phyloP scores from a whole-genome alignment of 371 early-diverging fungal genomes.

The Actinomortierella wolfii region DNA sequence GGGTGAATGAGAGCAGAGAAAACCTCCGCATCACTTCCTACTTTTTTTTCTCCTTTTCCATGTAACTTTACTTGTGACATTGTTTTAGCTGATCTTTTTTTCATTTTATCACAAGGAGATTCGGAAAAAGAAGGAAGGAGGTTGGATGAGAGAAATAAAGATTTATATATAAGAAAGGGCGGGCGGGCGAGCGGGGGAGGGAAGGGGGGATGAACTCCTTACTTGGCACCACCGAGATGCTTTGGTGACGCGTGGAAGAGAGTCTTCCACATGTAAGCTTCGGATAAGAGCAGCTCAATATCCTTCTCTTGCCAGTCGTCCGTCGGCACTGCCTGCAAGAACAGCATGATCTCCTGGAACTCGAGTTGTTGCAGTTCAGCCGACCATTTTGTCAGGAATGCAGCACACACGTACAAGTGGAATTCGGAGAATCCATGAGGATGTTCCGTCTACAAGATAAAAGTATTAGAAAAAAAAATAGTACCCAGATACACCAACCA shows the following conservation, averaged over 20 bases:
- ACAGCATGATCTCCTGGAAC: conserved; percentile 94
- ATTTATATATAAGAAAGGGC: too few species aligned
- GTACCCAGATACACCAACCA: too few species aligned
- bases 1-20: too few species aligned
- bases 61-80: too few species aligned
- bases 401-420: conserved; percentile 97
- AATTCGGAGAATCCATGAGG: conserved; percentile 93
- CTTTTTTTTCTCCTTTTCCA: too few species aligned
- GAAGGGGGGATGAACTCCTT: too few species aligned
- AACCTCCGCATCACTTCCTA: too few species aligned
- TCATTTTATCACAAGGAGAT: too few species aligned
- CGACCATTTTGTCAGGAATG: conserved; percentile 95
- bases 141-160: too few species aligned
- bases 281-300: conserved; percentile 89
- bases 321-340: conserved; percentile 92
- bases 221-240: conserved; percentile 53
- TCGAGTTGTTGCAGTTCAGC: conserved; percentile 82
- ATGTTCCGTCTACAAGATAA: conserved; percentile 71
- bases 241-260: conserved; percentile 89
- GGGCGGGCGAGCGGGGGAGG: too few species aligned
- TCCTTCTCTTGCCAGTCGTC: conserved; percentile 89
- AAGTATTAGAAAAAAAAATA: neutral
- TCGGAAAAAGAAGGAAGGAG: too few species aligned
- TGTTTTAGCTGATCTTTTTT: too few species aligned
- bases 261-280: conserved; percentile 96